phyloP scores from a whole-genome alignment of 495 filamentous ascomycete genomes.

The Niebla homalea region DNA sequence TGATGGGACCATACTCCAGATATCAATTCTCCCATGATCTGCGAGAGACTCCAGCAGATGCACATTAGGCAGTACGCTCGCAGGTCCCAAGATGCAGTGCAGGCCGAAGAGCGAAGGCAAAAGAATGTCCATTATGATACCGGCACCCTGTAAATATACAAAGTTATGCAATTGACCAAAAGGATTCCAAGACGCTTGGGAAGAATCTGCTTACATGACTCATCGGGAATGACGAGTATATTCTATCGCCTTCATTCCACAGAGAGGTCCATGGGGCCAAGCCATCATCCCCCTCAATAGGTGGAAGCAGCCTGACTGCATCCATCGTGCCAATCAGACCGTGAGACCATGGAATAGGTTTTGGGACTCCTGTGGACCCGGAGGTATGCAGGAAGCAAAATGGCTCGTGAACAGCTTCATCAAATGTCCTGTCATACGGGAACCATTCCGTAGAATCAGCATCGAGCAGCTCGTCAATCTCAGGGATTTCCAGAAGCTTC shows the following conservation, averaged over 20 bases:
- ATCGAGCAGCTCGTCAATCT: conserved; percentile 18
- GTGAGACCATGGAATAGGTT: conserved; percentile 36
- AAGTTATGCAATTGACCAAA: neutral
- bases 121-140: conserved; percentile 20
- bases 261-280: conserved; percentile 12
- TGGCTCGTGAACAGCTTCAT: conserved; percentile 30
- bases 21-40: conserved; percentile 18
- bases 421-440: conserved; percentile 23
- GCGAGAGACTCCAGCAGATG: conserved; percentile 17
- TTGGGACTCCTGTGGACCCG: conserved; percentile 44
- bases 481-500: conserved; percentile 17
- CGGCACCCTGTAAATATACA: conserved; percentile 17
- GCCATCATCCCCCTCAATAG: conserved; percentile 14
- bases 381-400: conserved; percentile 44
- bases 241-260: conserved; percentile 15
- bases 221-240: conserved; percentile 23
- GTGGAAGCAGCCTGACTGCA: conserved; percentile 15
- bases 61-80: conserved; percentile 18
- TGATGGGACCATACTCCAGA: conserved; percentile 22
- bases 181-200: neutral
- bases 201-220: conserved; percentile 17
- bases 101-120: conserved; percentile 18
- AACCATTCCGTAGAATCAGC: conserved; percentile 12
- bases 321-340: conserved; percentile 36
- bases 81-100: conserved; percentile 21